Base-by-base conservation (phyloP, 2,329 filamentous ascomycete species). In the Acarospora socialis region DNA sequence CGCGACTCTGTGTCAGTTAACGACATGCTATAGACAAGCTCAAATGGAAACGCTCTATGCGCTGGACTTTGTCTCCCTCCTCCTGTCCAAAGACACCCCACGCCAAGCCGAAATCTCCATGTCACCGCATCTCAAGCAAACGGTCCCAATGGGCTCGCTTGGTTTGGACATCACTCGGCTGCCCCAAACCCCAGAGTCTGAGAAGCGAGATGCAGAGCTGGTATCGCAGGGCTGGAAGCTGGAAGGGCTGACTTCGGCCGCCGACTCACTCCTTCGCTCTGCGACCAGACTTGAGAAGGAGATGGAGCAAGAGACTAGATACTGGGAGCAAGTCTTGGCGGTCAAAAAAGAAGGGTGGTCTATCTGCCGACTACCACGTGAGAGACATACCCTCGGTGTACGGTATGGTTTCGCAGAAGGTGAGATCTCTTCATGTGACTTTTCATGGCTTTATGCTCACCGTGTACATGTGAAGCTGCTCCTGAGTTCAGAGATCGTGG, bases 271-370 rank as follows among this genome's bases (percentile, higher is more conserved):
- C 14, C 59, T 83, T 9, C 67, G 73, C 7, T 77, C 84, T 4
- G 78, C 81, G 0, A 65, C 68, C 16, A 68, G 81, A 23, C 58
- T 98, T 8, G 71, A 82, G 44, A 70, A 68, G 7, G 86, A 93
- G 52, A 78, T 92, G 20, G 66, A 70, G 7, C 71, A 73, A 18
- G 90, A 98, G 59, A 77, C 76, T 2, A 77, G 69, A 45, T 98
- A 92, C 54, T 98, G 90, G 90, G 70, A 79, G 34, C 78, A 92
- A 45, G 70, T 95, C 2, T 60, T 92, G 28, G 71, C 74, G 7
- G 74, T 95, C 26, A 83, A 78, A 42, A 72, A 83, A 43, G 77
- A 75, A 33, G 84, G 86, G 4, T 98, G 90, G 87, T 77, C 80
- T 13, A 62, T 95, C 12, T 87, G 78, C 43, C 70, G 79, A 29